Evolutionary conservation across 306 rosid genomes (phyloP).

Genomic region (Inga laurina): DNA sequence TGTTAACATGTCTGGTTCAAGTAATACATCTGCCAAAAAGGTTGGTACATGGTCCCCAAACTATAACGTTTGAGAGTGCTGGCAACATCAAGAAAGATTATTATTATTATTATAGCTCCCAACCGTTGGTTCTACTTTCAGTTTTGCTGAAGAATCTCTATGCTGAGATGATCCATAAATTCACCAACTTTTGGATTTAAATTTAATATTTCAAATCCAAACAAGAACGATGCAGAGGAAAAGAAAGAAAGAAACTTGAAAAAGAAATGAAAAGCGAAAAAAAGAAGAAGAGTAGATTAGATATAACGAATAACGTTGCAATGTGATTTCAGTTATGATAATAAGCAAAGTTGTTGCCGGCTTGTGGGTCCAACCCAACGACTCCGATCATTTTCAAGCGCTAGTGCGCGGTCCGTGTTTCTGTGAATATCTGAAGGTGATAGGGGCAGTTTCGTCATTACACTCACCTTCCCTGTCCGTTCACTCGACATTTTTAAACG

Average conservation of each 20-base stretch:
- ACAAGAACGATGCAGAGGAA: neutral
- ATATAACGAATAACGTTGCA: neutral
- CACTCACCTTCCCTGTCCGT: neutral
- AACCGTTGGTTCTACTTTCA: neutral
- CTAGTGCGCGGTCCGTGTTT: neutral
- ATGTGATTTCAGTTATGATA: neutral
- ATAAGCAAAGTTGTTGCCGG: slow-evolving; percentile 15
- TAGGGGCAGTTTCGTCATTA: slow-evolving; percentile 34
- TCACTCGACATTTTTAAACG: slow-evolving; percentile 4
- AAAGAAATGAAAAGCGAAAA: neutral
- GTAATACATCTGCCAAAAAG: neutral
- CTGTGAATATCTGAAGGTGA: neutral
- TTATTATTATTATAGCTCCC: neutral
- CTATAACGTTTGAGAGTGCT: neutral
- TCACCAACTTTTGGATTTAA: neutral
- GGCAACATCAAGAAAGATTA: neutral
- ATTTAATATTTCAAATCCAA: neutral
- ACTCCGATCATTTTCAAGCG: neutral
- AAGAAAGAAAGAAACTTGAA: neutral
- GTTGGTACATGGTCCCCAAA: neutral
- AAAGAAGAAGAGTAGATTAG: neutral
- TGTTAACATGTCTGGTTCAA: neutral
- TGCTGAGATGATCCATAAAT: neutral
- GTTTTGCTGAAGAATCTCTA: slow-evolving; percentile 1
- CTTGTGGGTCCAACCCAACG: slow-evolving; percentile 16